Evolutionary conservation across 352 stramenopile genomes (phyloP).

Genomic region (Globisporangium okanoganense): DNA sequence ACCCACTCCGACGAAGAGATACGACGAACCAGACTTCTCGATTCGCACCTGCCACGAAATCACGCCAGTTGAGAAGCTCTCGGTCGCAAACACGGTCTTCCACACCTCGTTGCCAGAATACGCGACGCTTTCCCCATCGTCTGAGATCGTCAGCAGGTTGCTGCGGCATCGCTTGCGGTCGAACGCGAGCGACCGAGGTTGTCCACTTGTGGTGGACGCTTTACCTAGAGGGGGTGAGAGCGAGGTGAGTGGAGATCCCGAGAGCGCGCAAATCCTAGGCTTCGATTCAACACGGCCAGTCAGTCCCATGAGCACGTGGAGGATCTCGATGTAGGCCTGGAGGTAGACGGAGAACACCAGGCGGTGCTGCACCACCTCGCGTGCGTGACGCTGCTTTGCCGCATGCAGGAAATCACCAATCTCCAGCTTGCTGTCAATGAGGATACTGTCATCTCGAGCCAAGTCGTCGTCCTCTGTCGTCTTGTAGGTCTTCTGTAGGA

Average conservation of each 20-base stretch:
- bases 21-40: constrained; percentile 94
- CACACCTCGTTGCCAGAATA: constrained; percentile 87
- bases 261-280: background rate
- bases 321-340: constrained; percentile 58
- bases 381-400: constrained; percentile 40
- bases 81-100: constrained; percentile 78
- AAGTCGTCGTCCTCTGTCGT: background rate
- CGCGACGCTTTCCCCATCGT: constrained; percentile 56
- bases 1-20: constrained; percentile 97
- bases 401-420: constrained; percentile 41
- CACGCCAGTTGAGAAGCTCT: constrained; percentile 66
- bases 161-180: constrained; percentile 70
- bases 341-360: constrained; percentile 69
- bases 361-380: constrained; percentile 59
- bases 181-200: constrained; percentile 23
- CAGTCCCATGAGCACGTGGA: constrained; percentile 26
- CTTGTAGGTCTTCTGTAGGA: constrained; percentile 21
- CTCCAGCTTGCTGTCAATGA: constrained; percentile 17
- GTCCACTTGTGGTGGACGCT: background rate
- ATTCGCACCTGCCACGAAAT: constrained; percentile 88
- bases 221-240: background rate
- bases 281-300: background rate
- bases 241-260: constrained; percentile 4
- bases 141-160: constrained; percentile 50
- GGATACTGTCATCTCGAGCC: constrained; percentile 1